phyloP scores from a whole-genome alignment of 345 rosid species.

The Mercurialis annua region DNA sequence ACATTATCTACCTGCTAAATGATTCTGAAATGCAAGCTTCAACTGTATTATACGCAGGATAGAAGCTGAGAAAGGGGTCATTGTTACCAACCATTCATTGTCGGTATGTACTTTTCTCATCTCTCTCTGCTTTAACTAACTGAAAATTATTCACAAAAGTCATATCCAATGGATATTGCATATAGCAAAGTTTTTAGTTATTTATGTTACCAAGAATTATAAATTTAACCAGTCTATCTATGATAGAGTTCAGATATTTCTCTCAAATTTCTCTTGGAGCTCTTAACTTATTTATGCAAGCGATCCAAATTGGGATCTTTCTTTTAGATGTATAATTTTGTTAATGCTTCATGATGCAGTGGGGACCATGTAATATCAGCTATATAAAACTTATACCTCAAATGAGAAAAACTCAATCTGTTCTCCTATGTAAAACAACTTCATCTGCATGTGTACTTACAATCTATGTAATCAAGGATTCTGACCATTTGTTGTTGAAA shows the following conservation, averaged over 20 bases:
- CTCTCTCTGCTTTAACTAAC: background rate
- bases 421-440: background rate
- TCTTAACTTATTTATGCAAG: background rate
- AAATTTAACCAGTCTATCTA: background rate
- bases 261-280: background rate
- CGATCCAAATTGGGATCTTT: background rate
- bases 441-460: background rate
- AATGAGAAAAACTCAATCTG: background rate
- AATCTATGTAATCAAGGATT: background rate
- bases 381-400: background rate
- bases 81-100: conserved; percentile 85
- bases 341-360: background rate
- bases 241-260: background rate
- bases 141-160: background rate
- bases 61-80: conserved; percentile 90
- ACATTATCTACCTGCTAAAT: conserved; percentile 5
- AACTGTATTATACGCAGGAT: conserved; percentile 48
- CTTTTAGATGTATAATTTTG: background rate
- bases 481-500: conserved; percentile 13
- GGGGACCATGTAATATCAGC: background rate
- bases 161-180: background rate
- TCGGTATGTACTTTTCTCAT: conserved; percentile 43
- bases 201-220: background rate
- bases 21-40: conserved; percentile 16
- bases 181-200: background rate